phyloP scores from a whole-genome alignment of 257 asterid genomes.

The Ehretia macrophylla region DNA sequence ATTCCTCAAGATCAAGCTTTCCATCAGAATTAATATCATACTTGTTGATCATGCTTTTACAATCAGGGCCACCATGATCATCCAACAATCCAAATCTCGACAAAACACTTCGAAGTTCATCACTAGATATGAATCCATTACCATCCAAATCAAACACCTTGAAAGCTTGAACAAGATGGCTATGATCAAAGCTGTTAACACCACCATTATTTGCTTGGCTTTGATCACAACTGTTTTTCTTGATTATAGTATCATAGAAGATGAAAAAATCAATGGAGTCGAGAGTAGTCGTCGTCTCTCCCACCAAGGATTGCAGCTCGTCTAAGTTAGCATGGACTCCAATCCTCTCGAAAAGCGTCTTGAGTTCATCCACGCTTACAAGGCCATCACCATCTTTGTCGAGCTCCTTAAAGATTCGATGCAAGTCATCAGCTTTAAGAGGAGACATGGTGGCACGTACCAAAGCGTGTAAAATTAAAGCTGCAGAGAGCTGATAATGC shows the following conservation, averaged over 20 bases:
- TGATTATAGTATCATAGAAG: constrained; percentile 21
- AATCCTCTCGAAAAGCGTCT: constrained; percentile 18
- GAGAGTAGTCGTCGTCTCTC: constrained; percentile 14
- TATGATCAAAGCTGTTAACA: background rate
- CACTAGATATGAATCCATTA: constrained; percentile 19
- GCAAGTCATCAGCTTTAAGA: constrained; percentile 15
- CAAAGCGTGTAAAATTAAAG: too few relatives aligned
- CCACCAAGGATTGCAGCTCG: constrained; percentile 23
- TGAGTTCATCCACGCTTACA: constrained; percentile 29
- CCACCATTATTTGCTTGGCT: background rate
- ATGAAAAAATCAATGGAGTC: constrained; percentile 29
- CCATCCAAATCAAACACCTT: constrained; percentile 20
- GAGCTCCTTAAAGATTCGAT: constrained; percentile 23
- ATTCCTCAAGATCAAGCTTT: constrained; percentile 20
- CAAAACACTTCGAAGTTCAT: constrained; percentile 11
- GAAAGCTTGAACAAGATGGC: constrained; percentile 22
- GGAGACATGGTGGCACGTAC: constrained; percentile 12
- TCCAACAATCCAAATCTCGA: constrained; percentile 18
- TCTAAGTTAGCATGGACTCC: constrained; percentile 23
- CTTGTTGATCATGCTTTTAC: constrained; percentile 6
- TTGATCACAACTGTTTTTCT: constrained; percentile 1
- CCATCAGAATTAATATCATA: constrained; percentile 20
- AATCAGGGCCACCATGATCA: constrained; percentile 1
- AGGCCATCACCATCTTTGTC: constrained; percentile 30
- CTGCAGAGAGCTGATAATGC: too few relatives aligned